Evolutionary conservation across 768 basidiomycete species (phyloP).

Genomic region (Leucocoprinus birnbaumii): DNA sequence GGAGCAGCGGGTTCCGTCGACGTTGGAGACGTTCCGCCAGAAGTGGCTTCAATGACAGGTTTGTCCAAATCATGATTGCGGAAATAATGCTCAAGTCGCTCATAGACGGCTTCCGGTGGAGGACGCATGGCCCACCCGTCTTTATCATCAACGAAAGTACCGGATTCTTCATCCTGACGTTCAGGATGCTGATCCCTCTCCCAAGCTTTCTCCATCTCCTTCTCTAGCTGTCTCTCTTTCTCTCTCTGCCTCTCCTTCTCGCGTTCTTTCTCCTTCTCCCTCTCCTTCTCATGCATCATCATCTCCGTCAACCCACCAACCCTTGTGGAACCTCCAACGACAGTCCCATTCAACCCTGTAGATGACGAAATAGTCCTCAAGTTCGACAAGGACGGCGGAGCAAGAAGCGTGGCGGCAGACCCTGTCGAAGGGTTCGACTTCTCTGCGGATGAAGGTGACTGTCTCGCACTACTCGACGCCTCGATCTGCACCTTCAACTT

Average conservation of each 20-base stretch:
- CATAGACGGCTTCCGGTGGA: conserved; percentile 88
- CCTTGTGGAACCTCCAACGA: neutral
- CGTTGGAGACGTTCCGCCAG: conserved; percentile 78
- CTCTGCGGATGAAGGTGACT: conserved; percentile 5
- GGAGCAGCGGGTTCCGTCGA: conserved; percentile 46
- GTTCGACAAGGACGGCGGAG: neutral
- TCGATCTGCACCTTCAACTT: conserved; percentile 12
- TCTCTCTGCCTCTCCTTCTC: neutral
- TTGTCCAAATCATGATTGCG: conserved; percentile 95
- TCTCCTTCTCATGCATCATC: conserved; percentile 2
- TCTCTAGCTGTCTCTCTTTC: neutral
- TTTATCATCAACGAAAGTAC: conserved; percentile 59
- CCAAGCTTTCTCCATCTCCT: conserved; percentile 3
- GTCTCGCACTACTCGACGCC: neutral
- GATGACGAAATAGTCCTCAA: neutral
- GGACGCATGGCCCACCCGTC: conserved; percentile 89
- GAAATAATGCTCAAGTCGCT: conserved; percentile 92
- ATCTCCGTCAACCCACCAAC: conserved; percentile 6
- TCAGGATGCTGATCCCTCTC: conserved; percentile 3
- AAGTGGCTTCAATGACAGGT: conserved; percentile 86
- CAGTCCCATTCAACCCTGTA: neutral
- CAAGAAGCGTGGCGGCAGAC: conserved; percentile 5
- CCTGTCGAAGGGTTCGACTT: conserved; percentile 5
- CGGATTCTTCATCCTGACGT: neutral
- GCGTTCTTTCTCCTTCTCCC: neutral